Percentiles rank a stretch among this genome's conserved stretches.
phyloP scores from a whole-genome alignment of 2,329 filamentous ascomycete genomes.

The Cladosporium sp. region DNA sequence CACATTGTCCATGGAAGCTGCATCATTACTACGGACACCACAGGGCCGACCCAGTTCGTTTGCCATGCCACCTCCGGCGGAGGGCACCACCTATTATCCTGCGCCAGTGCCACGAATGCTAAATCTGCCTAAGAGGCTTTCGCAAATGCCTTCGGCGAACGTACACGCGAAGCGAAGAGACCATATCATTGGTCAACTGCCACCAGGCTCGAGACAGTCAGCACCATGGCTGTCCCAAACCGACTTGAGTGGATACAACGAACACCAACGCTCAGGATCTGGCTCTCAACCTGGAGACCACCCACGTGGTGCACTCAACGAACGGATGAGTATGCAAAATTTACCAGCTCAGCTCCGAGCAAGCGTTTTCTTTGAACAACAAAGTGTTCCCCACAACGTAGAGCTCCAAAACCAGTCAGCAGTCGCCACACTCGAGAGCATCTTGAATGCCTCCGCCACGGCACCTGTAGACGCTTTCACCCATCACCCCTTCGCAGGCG shows the following conservation, averaged over 20 bases:
- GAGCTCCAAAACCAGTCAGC: slow-evolving; percentile 70
- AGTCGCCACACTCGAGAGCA: slow-evolving; percentile 81
- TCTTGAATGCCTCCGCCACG: slow-evolving; percentile 80
- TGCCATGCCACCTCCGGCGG: slow-evolving; percentile 56
- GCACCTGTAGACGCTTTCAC: slow-evolving; percentile 90
- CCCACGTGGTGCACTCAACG: slow-evolving; percentile 24
- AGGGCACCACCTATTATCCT: slow-evolving; percentile 90
- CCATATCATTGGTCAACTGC: slow-evolving; percentile 54
- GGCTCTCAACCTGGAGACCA: slow-evolving; percentile 16
- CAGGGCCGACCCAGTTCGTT: slow-evolving; percentile 52
- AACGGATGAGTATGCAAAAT: slow-evolving; percentile 35
- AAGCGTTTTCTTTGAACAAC: slow-evolving; percentile 82
- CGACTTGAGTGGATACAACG: neutral
- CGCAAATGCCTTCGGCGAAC: slow-evolving; percentile 61
- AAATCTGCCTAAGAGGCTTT: slow-evolving; percentile 83
- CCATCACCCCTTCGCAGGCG: slow-evolving; percentile 77
- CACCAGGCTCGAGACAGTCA: slow-evolving; percentile 48
- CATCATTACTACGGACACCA: slow-evolving; percentile 26
- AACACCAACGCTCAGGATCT: slow-evolving; percentile 7
- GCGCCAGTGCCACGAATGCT: slow-evolving; percentile 91
- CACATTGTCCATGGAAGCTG: slow-evolving; percentile 22
- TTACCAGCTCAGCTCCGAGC: slow-evolving; percentile 76
- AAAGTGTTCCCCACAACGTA: slow-evolving; percentile 52
- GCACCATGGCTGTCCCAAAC: slow-evolving; percentile 14
- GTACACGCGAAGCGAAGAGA: slow-evolving; percentile 67